Evolutionary conservation across 305 asterid species (phyloP).

Genomic region (Striga hermonthica): DNA sequence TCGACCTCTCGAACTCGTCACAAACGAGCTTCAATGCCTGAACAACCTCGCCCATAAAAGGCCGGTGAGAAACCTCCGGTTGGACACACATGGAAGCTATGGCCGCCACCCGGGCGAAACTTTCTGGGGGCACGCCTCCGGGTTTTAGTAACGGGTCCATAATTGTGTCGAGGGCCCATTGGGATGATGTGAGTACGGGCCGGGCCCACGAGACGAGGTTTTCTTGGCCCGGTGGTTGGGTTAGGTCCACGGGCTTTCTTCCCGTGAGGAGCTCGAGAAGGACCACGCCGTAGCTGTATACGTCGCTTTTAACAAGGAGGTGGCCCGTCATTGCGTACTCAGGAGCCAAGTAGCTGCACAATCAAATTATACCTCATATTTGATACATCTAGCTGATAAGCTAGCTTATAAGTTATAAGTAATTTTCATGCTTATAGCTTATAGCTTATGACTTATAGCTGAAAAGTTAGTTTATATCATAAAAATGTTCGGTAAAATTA

Average conservation of each 20-base stretch:
- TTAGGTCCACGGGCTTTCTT: slow-evolving; percentile 74
- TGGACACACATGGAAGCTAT: slow-evolving; percentile 97
- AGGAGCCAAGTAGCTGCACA: slow-evolving; percentile 82
- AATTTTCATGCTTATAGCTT: no score
- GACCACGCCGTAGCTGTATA: slow-evolving; percentile 90
- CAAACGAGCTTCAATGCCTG: slow-evolving; percentile 91
- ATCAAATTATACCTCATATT: not conserved
- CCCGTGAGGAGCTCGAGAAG: slow-evolving; percentile 93
- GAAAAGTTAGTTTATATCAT: no score
- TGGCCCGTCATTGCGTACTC: slow-evolving; percentile 99
- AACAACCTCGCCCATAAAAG: slow-evolving; percentile 97
- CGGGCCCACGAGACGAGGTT: slow-evolving; percentile 89
- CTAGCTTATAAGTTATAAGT: no score
- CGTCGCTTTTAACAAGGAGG: slow-evolving; percentile 92
- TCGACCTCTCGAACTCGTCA: slow-evolving; percentile 75
- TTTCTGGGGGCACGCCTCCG: slow-evolving; percentile 41
- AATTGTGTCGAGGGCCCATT: slow-evolving; percentile 58
- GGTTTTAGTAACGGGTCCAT: slow-evolving; percentile 52
- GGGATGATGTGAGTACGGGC: slow-evolving; percentile 53
- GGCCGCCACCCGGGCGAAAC: slow-evolving; percentile 66
- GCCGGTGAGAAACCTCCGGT: slow-evolving; percentile 93
- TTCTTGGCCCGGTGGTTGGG: slow-evolving; percentile 89
- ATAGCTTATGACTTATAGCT: no score
- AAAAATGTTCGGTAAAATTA: no score
- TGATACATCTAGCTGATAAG: not conserved